Evolutionary conservation across 1,284 basidiomycete genomes (phyloP).

Genomic region (Heterobasidion irregulare): DNA sequence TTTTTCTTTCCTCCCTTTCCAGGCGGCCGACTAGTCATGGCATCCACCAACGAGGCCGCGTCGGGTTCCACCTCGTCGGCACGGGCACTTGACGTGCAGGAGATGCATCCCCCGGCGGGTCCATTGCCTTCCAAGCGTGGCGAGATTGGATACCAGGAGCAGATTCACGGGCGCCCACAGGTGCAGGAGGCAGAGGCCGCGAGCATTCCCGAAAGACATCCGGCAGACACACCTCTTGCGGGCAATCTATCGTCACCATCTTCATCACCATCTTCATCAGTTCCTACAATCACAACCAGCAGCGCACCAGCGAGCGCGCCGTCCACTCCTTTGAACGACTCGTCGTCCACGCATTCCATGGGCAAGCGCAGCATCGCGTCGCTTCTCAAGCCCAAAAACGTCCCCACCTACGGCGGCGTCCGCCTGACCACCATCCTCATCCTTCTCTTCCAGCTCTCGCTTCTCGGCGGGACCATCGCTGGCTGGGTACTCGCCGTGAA

Average conservation of each 20-base stretch:
- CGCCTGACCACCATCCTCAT: conserved; percentile 35
- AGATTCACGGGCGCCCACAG: conserved; percentile 21
- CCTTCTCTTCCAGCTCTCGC: conserved; percentile 32
- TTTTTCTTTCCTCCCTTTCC: conserved; percentile 9
- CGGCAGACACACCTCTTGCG: conserved; percentile 38
- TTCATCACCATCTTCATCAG: conserved; percentile 4
- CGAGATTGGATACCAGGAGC: conserved; percentile 54
- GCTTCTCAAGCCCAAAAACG: conserved; percentile 31
- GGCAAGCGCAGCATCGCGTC: conserved; percentile 19
- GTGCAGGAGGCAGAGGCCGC: conserved; percentile 9
- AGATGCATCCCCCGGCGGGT: conserved; percentile 39
- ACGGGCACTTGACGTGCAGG: conserved; percentile 8
- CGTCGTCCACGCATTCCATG: conserved; percentile 18
- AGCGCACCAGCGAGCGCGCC: conserved; percentile 7
- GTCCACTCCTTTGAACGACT: conserved; percentile 13
- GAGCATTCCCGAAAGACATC: conserved; percentile 37
- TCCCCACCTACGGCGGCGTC: conserved; percentile 35
- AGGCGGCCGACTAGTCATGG: conserved; percentile 9
- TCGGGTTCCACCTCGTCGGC: conserved; percentile 8
- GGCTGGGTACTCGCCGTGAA: conserved; percentile 44
- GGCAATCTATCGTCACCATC: conserved; percentile 6
- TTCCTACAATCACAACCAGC: conserved; percentile 9
- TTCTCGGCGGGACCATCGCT: conserved; percentile 41
- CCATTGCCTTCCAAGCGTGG: conserved; percentile 57
- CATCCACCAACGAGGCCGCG: conserved; percentile 13